phyloP scores from a whole-genome alignment of 169 alveolate species.

The Plasmodium adleri region DNA sequence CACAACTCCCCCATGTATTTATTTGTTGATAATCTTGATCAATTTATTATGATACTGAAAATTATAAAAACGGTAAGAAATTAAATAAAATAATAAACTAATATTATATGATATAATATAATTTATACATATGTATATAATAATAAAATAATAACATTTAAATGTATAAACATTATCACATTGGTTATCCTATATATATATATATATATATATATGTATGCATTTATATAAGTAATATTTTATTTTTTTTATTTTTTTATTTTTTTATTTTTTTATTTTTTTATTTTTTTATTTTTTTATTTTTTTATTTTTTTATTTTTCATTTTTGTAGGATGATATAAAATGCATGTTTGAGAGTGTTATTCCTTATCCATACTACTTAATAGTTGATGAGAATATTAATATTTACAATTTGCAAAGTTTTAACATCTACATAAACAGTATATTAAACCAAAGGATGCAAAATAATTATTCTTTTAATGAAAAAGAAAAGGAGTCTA shows the following conservation, averaged over 20 bases:
- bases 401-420: conserved; percentile 66
- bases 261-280: too few species aligned
- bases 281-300: too few species aligned
- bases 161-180: too few species aligned
- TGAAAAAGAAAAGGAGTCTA: conserved; percentile 1
- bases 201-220: too few species aligned
- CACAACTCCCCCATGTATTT: conserved; percentile 58
- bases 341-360: conserved; percentile 63
- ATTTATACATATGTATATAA: background rate
- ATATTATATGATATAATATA: background rate
- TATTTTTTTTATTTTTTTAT: too few species aligned
- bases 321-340: conserved; percentile 46
- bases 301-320: conserved; percentile 8
- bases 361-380: conserved; percentile 67
- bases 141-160: background rate
- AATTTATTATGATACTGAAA: conserved; percentile 43
- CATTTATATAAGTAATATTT: too few species aligned
- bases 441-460: conserved; percentile 19
- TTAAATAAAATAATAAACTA: conserved; percentile 5
- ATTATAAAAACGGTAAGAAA: conserved; percentile 10
- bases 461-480: conserved; percentile 22
- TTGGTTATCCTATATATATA: background rate
- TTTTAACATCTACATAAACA: conserved; percentile 53
- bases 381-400: conserved; percentile 49
- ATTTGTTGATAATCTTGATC: conserved; percentile 48